phyloP scores from a whole-genome alignment of 768 basidiomycete species.

The Cystobasidium onofrii region DNA sequence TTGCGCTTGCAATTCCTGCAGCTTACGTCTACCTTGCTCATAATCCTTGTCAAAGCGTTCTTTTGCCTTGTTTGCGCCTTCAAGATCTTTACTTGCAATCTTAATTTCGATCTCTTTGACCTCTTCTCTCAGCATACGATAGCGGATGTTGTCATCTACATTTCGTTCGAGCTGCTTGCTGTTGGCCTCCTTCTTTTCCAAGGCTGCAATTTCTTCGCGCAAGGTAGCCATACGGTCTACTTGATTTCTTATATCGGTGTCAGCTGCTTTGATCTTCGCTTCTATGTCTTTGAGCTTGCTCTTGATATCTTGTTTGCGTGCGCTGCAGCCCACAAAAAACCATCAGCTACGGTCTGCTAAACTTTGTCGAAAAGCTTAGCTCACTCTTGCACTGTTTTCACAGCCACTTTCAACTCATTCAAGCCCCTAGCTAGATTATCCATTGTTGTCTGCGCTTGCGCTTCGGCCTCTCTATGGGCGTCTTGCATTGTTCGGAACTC shows the following conservation, averaged over 20 bases:
- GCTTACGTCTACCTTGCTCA: conserved; percentile 60
- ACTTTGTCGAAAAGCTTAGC: background rate
- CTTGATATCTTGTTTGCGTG: conserved; percentile 3
- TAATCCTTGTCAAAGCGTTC: conserved; percentile 78
- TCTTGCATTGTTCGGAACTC: conserved; percentile 15
- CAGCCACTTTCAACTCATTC: background rate
- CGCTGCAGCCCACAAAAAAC: background rate
- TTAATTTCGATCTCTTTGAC: conserved; percentile 61
- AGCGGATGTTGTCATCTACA: conserved; percentile 72
- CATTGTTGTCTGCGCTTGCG: background rate
- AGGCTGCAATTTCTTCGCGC: conserved; percentile 34
- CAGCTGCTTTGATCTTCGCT: conserved; percentile 34
- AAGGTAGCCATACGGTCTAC: conserved; percentile 33
- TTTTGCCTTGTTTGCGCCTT: conserved; percentile 72
- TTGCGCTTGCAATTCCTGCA: conserved; percentile 61
- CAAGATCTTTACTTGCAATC: conserved; percentile 70
- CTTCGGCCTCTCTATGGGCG: conserved; percentile 22
- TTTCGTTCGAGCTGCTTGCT: conserved; percentile 61
- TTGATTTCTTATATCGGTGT: conserved; percentile 35
- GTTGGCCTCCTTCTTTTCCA: conserved; percentile 48
- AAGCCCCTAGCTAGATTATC: background rate
- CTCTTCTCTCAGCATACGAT: conserved; percentile 60
- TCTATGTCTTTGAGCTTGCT: conserved; percentile 31
- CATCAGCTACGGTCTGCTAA: background rate
- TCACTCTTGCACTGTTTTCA: conserved; percentile 6